Base-by-base conservation (phyloP, 1,139 yeast genomes). In the Citeromyces hawaiiensis region DNA sequence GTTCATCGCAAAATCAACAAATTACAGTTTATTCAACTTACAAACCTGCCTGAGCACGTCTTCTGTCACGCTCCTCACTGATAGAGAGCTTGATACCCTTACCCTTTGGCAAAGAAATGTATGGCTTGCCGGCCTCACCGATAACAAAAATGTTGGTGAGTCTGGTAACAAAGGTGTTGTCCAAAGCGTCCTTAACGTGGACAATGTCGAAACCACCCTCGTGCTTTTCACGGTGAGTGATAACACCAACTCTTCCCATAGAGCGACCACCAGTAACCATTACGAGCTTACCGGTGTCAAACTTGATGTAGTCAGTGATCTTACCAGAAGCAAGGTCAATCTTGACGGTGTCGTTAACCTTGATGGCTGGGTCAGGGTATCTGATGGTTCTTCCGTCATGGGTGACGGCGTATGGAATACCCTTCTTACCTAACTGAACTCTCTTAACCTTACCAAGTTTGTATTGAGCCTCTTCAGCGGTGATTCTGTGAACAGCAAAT, bases 361-460 rank as follows among this genome's bases (percentile, higher is more conserved):
- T 87, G 81, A 88, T 78, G 61, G 72, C 70, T 67, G 97, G 97
- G 66, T 88, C 97, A 68, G 97, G 96, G 87, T 87, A 88, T 75
- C 97, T 91, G 75, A 88, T 72, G 63, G 97, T 88, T 80, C 97
- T 88, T 69, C 97, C 97, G 66, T 88, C 97, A 80, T 88, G 97
- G 63, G 97, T 88, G 53, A 88, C 97, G 63, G 83, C 81, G 80
- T 85, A 88, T 64, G 97, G 97, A 59, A 88, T 78, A 64, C 95
- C 95, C 76, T 81, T 87, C 83, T 87, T 88, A 68, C 97, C 97
- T 64, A 87, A 78, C 74, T 86, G 95, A 53, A 88, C 96, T 70
- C 82, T 85, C 83, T 83, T 88, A 59, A 88, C 96, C 76, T 87
- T 88, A 64, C 87, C 96, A 64, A 88, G 83, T 74, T 88, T 88